Evolutionary conservation across 1,284 basidiomycete genomes (phyloP).

Genomic region (Tremellales sp.): DNA sequence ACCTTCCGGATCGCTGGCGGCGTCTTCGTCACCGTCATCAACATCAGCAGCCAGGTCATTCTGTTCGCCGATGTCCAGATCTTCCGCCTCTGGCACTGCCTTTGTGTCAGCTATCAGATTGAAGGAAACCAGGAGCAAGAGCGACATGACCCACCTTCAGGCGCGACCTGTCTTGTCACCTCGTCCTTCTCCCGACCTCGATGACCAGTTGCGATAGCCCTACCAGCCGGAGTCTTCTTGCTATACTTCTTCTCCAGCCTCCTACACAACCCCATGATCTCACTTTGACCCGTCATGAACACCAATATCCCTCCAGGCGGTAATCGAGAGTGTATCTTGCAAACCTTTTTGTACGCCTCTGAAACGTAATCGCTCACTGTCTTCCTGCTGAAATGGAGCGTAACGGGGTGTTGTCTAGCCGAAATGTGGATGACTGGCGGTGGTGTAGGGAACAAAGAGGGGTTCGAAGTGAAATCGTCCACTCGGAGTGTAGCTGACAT

Average conservation of each 20-base stretch:
- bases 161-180: conserved; percentile 1
- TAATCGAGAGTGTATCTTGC: conserved; percentile 69
- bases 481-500: conserved; percentile 98
- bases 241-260: conserved; percentile 77
- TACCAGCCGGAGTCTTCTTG: no score
- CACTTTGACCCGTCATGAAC: conserved; percentile 73
- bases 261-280: conserved; percentile 63
- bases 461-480: conserved; percentile 87
- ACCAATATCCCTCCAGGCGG: conserved; percentile 69
- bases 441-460: conserved; percentile 69
- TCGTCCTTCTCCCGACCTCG: conserved; percentile 7
- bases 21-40: conserved; percentile 38
- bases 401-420: conserved; percentile 92
- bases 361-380: conserved; percentile 83
- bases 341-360: conserved; percentile 84
- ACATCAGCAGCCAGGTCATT: conserved; percentile 52
- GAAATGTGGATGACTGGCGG: conserved; percentile 88
- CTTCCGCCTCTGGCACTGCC: conserved; percentile 48
- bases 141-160: conserved; percentile 39
- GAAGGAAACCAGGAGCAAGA: background rate
- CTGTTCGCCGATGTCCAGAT: conserved; percentile 46
- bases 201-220: background rate
- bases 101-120: conserved; percentile 32
- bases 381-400: conserved; percentile 84
- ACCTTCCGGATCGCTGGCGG: conserved; percentile 43